A percentile compares a stretch with the other conserved stretches of the same genome.
Conservation (phyloP, 148 eudicot genomes). For the Rhododendron ovatum region DNA sequence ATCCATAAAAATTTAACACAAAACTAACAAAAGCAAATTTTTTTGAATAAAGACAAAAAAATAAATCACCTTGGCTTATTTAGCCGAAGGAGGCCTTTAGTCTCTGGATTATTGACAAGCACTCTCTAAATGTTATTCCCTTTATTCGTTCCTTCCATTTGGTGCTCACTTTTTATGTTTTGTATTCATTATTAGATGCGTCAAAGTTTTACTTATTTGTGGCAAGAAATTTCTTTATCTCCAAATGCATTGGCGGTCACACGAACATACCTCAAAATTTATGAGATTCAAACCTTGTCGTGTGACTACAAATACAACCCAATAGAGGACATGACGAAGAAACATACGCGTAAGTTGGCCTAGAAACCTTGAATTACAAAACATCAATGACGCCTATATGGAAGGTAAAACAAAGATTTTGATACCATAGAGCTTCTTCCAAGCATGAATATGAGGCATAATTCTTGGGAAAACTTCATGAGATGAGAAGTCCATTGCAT, state of each 20-base stretch:
- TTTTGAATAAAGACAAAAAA: too few relatives aligned
- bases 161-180: neutral
- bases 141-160: neutral
- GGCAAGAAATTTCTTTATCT: too few relatives aligned
- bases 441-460: constrained; percentile 14
- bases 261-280: neutral
- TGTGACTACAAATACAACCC: neutral
- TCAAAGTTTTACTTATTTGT: neutral
- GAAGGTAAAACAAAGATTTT: neutral
- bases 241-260: neutral
- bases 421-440: constrained; percentile 20
- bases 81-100: neutral
- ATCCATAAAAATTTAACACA: too few relatives aligned
- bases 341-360: too few relatives aligned
- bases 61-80: too few relatives aligned
- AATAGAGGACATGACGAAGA: neutral
- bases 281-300: neutral
- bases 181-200: neutral
- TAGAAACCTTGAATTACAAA: too few relatives aligned
- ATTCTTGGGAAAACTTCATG: constrained; percentile 16
- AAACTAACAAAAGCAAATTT: too few relatives aligned
- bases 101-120: neutral
- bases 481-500: neutral
- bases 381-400: neutral
- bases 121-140: neutral